Percentiles rank a stretch among this genome's conserved stretches.
Conservation (phyloP, 495 filamentous ascomycete genomes). For the Lophium mytilinum region DNA sequence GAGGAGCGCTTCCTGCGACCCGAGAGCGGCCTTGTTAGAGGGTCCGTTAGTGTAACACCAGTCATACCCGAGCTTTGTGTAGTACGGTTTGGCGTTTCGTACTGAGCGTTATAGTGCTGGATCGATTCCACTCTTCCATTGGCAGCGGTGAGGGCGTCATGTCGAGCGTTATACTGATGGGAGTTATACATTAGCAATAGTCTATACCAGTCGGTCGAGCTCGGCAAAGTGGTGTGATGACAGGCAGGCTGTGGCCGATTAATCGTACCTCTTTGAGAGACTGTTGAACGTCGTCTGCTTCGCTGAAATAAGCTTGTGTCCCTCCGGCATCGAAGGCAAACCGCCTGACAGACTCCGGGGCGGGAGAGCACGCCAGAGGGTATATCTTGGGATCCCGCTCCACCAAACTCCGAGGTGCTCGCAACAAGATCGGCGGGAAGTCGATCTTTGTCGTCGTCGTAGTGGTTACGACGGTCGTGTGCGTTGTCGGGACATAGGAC, state of each 20-base stretch:
- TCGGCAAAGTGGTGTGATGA: background rate
- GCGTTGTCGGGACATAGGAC: conserved; percentile 62
- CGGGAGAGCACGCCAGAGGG: conserved; percentile 73
- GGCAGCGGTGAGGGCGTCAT: background rate
- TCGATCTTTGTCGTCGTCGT: conserved; percentile 89
- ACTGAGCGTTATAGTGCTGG: conserved; percentile 26
- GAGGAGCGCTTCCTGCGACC: conserved; percentile 43
- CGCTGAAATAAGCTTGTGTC: conserved; percentile 55
- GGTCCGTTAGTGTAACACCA: background rate
- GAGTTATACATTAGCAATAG: background rate
- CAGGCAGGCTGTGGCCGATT: background rate
- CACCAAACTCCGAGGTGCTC: conserved; percentile 60
- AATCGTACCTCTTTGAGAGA: conserved; percentile 51
- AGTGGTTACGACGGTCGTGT: conserved; percentile 77
- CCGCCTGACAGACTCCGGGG: conserved; percentile 63
- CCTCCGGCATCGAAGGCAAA: conserved; percentile 66
- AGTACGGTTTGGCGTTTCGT: conserved; percentile 16
- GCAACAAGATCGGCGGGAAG: conserved; percentile 75
- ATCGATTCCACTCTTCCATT: conserved; percentile 50
- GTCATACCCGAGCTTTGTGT: background rate
- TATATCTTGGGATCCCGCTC: conserved; percentile 82
- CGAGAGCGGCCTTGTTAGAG: conserved; percentile 10
- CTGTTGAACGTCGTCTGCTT: conserved; percentile 52
- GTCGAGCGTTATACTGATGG: background rate
- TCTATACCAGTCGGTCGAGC: background rate